Base-by-base conservation (phyloP, 495 filamentous ascomycete genomes). In the Penicillium fimorum region DNA sequence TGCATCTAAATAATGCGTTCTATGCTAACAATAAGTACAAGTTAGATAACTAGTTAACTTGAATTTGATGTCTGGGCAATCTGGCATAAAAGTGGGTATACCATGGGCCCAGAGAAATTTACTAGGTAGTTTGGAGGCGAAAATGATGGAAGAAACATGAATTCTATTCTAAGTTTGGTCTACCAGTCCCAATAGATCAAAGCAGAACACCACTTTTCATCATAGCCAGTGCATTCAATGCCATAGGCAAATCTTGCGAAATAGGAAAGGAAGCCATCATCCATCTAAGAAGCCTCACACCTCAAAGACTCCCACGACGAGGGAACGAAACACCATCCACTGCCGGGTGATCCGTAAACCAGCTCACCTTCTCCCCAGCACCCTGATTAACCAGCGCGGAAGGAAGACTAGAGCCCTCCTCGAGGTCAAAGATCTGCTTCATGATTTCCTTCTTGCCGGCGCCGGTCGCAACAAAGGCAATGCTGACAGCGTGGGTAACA, bases 401-500 rank as follows among this genome's bases (percentile, higher is more conserved):
- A 0, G 94, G 94, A 29, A 97, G 77, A 38, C 78, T 82, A 43
- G 79, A 75, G 0, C 91, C 91, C 54, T 89, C 86, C 57, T 89
- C 88, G 0, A 76, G 77, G 56, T 90, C 87, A 68, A 98, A 96
- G 60, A 97, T 97, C 69, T 88, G 77, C 79, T 89, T 92, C 79
- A 98, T 73, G 35, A 96, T 89, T 20, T 88, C 89, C 79, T 90
- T 88, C 84, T 98, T 98, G 18, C 85, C 86, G 1, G 65, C 87
- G 13, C 95, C 95, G 1, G 92, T 96, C 3, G 89, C 91, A 5
- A 98, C 87, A 62, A 97, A 98, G 6, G 87, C 94, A 62, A 98
- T 85, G 66, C 84, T 87, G 55, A 90, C 71, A 8, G 87, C 87
- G 66, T 95, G 90, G 11, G 84, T 88, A 33, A 96, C 85, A 37